Evolutionary conservation across 257 asterid species (phyloP), one percentile per base, ranked within the genome.

Genomic region (Capsicum pubescens): DNA sequence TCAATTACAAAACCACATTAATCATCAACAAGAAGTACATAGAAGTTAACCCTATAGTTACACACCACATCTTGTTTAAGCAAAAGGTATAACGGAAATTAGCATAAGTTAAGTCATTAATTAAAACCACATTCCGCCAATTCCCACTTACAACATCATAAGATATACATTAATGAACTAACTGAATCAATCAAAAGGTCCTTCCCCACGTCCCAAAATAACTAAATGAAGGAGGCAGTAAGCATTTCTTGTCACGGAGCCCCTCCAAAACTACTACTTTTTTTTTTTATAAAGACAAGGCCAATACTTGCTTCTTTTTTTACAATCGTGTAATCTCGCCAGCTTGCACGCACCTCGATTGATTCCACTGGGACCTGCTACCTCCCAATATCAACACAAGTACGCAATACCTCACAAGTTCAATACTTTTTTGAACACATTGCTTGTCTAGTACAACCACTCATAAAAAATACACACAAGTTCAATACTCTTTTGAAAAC

Each of bases 41-140:
- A 44, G 79, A 71, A 71, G 57, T 19, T 46, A 46, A 58, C 36
- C 58, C 50, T 71, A 17, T 71, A n/a, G 79, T 44, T 71, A 71
- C 36, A 71, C 16, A 71, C 17, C 58, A 10, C 1, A 10, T 46
- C 58, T 0, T 1, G 55, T 44, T 44, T 5, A 71, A 10, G 39
- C 10, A 71, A 46, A 71, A 44, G 56, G 9, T 46, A 2, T n/a
- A 10, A 52, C 16, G 3, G 57, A 70, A 44, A 70, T 17, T 48
- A 46, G 58, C 79, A 46, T 71, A 17, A 46, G 39, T 58, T 16
- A 46, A 71, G 16, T 46, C 79, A 71, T 10, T 46, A 71, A 71
- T 10, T 6, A 17, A 46, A 17, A 71, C 0, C 48, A 54, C 48
- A 54, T 13, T 77, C 44, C 81, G 0, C 63, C 14, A 76, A 9